Evolutionary conservation across 495 filamentous ascomycete genomes (phyloP), one percentile per base, ranked within the genome.

Genomic region (Cladorrhinum samala): DNA sequence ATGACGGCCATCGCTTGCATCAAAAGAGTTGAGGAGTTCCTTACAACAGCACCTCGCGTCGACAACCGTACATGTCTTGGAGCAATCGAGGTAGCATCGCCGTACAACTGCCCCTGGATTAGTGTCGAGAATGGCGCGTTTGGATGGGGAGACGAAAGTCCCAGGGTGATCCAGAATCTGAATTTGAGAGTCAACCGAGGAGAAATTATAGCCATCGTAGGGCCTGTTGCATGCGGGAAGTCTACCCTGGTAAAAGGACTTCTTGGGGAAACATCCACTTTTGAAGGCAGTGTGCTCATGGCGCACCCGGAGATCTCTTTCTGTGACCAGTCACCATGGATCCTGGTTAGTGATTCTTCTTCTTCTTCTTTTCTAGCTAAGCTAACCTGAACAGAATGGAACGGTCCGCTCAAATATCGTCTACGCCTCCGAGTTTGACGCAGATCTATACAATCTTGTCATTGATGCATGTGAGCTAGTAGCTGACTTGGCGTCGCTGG

Each of bases 301-400:
- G 21, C 21, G 16, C 18, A 25, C 30, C 24, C 33, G 7, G 24
- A 47, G 19, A 60, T 68, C 2, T 65, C 68, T 1, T 74, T 64
- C 37, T 73, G 69, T 27, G 50, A 64, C 9, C 70, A 76, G 37
- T 57, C 42, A 1, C 64, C 72, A 6, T 76, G 72, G 72, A 57
- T 72, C 14, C 33, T 56, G 21, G 44, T 47, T 9, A 24, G 20
- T 27, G 9, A 7, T 25, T n/a, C 16, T n/a, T n/a, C 14, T 30
- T 9, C 44, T 18, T 2, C 20, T 6, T 23, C 19, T 30, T n/a
- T 47, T 11, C 11, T 11, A 33, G 27, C 27, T 33, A 11, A 33
- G 27, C 27, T 6, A 33, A 33, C n/a, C n/a, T n/a, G n/a, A n/a
- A 17, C 23, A 47, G 20, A 70, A 73, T 36, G 53, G 52, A 13